Conservation (phyloP, 2,329 filamentous ascomycete genomes). For the Lachnellula occidentalis region DNA sequence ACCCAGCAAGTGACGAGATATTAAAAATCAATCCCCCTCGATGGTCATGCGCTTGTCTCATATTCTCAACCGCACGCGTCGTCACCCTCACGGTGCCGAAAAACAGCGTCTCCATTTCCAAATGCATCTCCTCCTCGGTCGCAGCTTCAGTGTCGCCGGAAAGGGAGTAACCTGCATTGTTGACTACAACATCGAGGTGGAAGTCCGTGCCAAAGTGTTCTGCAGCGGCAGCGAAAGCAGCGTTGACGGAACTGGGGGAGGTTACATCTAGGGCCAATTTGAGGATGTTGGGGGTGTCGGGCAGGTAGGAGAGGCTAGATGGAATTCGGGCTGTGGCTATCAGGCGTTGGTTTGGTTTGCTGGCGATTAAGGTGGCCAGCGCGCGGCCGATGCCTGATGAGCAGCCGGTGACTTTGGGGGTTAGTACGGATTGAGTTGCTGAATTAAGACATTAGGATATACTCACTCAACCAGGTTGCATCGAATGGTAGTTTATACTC, state of each 20-base stretch:
- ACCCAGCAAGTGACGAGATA: conserved; percentile 36
- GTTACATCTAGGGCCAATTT: conserved; percentile 45
- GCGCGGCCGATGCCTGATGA: conserved; percentile 43
- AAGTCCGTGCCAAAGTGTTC: conserved; percentile 39
- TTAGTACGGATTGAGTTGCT: conserved; percentile 12
- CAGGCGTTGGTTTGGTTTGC: conserved; percentile 36
- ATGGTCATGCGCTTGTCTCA: conserved; percentile 33
- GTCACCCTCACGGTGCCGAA: conserved; percentile 39
- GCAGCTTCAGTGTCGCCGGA: conserved; percentile 46
- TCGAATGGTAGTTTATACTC: conserved; percentile 33
- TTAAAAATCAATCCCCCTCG: conserved; percentile 36
- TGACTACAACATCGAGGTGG: conserved; percentile 54
- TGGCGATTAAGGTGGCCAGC: conserved; percentile 35
- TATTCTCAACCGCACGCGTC: conserved; percentile 33
- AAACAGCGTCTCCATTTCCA: conserved; percentile 39
- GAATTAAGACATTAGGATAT: neutral
- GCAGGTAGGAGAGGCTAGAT: conserved; percentile 37
- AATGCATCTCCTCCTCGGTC: conserved; percentile 30
- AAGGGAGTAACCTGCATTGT: conserved; percentile 55
- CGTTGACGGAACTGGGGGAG: conserved; percentile 30
- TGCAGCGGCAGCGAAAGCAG: conserved; percentile 33
- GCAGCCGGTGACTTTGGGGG: conserved; percentile 40
- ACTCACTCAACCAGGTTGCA: conserved; percentile 37
- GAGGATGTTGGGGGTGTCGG: conserved; percentile 35
- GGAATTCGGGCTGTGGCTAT: conserved; percentile 45